Conservation (phyloP, 768 basidiomycete species). For the Calocybe cyanea region DNA sequence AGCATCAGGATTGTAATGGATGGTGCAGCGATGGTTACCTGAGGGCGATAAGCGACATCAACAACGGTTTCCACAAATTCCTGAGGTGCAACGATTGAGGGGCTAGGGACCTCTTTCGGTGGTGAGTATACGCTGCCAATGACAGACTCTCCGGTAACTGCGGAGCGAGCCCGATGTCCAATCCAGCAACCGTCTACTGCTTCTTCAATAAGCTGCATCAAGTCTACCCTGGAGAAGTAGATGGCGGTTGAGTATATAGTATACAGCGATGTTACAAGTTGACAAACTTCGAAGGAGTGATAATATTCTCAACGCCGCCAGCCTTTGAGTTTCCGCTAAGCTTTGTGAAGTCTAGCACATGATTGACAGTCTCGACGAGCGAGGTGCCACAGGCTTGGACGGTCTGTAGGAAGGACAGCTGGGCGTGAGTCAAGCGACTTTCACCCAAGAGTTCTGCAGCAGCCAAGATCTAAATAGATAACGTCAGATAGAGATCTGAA, state of each 20-base stretch:
- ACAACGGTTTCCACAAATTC: slow-evolving; percentile 78
- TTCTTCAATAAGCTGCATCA: slow-evolving; percentile 82
- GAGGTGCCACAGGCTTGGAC: slow-evolving; percentile 96
- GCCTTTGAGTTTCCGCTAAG: slow-evolving; percentile 81
- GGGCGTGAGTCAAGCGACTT: slow-evolving; percentile 75
- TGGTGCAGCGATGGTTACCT: slow-evolving; percentile 35
- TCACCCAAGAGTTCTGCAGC: slow-evolving; percentile 90
- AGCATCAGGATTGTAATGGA: slow-evolving; percentile 1
- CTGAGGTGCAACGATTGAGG: slow-evolving; percentile 35
- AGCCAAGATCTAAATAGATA: slow-evolving; percentile 63
- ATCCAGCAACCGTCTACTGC: slow-evolving; percentile 95
- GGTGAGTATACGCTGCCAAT: slow-evolving; percentile 94
- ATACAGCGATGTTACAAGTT: neutral
- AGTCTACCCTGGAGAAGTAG: slow-evolving; percentile 50
- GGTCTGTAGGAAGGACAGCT: slow-evolving; percentile 85
- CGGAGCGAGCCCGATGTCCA: slow-evolving; percentile 79
- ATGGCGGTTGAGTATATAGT: slow-evolving; percentile 4
- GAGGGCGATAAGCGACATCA: slow-evolving; percentile 71
- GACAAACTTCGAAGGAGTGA: slow-evolving; percentile 60
- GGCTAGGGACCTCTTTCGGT: slow-evolving; percentile 52
- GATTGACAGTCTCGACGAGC: slow-evolving; percentile 93
- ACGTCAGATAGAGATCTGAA: slow-evolving; percentile 6
- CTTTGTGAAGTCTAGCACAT: slow-evolving; percentile 95
- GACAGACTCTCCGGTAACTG: slow-evolving; percentile 62
- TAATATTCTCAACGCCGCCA: slow-evolving; percentile 74